phyloP scores from a whole-genome alignment of 2,329 filamentous ascomycete genomes.

The Samsoniella hepiali region DNA sequence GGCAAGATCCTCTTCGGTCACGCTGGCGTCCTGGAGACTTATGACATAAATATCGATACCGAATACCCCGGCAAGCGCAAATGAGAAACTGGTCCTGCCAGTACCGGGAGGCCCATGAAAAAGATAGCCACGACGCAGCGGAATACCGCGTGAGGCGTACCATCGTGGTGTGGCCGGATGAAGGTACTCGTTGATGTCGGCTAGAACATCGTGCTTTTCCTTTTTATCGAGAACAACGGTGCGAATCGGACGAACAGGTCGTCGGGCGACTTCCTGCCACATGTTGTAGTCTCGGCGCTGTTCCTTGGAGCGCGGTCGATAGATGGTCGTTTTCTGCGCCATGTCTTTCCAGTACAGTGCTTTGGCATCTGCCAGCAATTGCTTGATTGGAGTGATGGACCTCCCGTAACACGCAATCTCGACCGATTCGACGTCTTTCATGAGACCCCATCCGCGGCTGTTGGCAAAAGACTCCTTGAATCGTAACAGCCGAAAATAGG shows the following conservation, averaged over 20 bases:
- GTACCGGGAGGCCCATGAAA: constrained; percentile 74
- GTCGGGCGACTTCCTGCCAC: constrained; percentile 57
- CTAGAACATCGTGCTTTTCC: constrained; percentile 63
- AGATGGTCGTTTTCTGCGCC: constrained; percentile 56
- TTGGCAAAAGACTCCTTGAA: constrained; percentile 42
- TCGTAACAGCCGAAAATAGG: constrained; percentile 47
- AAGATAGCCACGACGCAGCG: constrained; percentile 72
- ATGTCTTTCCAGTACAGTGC: constrained; percentile 49
- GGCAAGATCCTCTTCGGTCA: constrained; percentile 61
- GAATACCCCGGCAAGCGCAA: constrained; percentile 63
- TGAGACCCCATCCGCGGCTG: constrained; percentile 34
- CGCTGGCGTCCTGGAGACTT: constrained; percentile 49
- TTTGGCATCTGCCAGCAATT: constrained; percentile 52
- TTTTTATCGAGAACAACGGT: constrained; percentile 70
- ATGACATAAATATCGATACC: constrained; percentile 65
- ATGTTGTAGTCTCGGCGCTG: constrained; percentile 43
- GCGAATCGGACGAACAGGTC: constrained; percentile 67
- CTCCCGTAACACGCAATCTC: constrained; percentile 55
- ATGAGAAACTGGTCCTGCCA: constrained; percentile 67
- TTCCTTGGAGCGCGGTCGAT: constrained; percentile 48
- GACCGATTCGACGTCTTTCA: constrained; percentile 52
- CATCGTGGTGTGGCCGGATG: constrained; percentile 66
- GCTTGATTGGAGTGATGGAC: constrained; percentile 49
- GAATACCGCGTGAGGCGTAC: constrained; percentile 74
- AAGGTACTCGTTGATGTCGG: constrained; percentile 75